phyloP scores from a whole-genome alignment of 441 rosid genomes.

The Gossypium armourianum region DNA sequence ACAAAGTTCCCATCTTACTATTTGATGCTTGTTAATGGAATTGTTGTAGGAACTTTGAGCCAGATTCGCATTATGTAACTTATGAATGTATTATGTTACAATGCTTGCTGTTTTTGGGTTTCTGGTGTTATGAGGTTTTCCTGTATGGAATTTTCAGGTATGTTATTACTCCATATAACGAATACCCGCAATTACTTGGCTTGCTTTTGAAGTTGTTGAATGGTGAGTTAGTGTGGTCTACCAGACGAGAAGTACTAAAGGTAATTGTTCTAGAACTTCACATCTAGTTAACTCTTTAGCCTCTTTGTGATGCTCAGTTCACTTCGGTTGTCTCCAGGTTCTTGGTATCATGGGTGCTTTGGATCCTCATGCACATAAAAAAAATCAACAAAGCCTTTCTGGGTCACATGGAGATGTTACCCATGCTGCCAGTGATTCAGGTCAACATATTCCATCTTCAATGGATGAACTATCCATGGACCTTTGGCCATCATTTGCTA shows the following conservation, averaged over 20 bases:
- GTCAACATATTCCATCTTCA: slow-evolving; percentile 72
- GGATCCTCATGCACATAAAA: slow-evolving; percentile 91
- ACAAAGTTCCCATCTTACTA: not conserved
- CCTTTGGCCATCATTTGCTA: slow-evolving; percentile 86
- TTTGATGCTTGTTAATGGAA: not conserved
- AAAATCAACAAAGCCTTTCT: slow-evolving; percentile 68
- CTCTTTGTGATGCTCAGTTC: slow-evolving; percentile 20
- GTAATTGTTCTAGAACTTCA: slow-evolving; percentile 31
- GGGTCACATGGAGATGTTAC: slow-evolving; percentile 86
- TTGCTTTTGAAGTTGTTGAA: slow-evolving; percentile 89
- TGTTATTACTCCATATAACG: slow-evolving; percentile 92
- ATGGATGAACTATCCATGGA: slow-evolving; percentile 84
- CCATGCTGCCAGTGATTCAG: slow-evolving; percentile 84
- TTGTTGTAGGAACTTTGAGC: not conserved
- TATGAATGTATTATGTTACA: not conserved
- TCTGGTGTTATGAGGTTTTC: slow-evolving; percentile 3
- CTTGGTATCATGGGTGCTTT: slow-evolving; percentile 99
- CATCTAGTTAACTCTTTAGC: slow-evolving; percentile 4
- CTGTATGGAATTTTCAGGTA: slow-evolving; percentile 38
- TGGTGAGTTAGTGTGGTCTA: slow-evolving; percentile 95
- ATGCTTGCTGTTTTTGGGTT: not conserved
- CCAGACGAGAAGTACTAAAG: slow-evolving; percentile 97
- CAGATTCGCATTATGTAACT: not conserved
- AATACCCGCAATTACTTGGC: slow-evolving; percentile 83
- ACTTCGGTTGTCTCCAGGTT: slow-evolving; percentile 43